Evolutionary conservation across 2,329 filamentous ascomycete species (phyloP), one percentile per base, ranked within the genome.

Genomic region (Epichloe glyceriae): DNA sequence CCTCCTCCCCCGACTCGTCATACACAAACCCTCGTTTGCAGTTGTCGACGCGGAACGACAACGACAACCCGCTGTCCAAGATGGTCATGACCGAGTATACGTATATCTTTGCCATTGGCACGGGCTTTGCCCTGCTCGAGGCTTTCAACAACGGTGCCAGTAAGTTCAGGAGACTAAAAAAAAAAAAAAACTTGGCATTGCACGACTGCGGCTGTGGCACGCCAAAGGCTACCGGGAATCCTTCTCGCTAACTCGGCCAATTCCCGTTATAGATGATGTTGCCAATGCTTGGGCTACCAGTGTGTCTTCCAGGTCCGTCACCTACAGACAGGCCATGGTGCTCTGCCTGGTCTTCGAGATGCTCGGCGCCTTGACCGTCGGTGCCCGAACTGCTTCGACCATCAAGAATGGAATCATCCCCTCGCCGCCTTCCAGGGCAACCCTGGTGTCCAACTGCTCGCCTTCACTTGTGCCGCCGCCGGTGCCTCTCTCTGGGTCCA

Each of bases 271-370:
- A 84, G 81, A 89, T 67, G 86, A 90, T 84, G 86, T 91, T 52
- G 86, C 86, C 62, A 91, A 91, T 69, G 73, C 86, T 47, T 90
- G 85, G 83, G 86, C 86, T 7, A 90, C 86, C 59, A 84, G 79
- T 42, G 57, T 90, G 53, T 89, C 86, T 19, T 89, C 86, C n/a
- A 72, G 86, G 50, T 89, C 86, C 57, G 74, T 88, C 61, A 73
- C 81, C 2, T 85, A 87, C 69, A 68, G 77, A 56, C 80, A 83
- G 67, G 83, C 80, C 53, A 83, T 83, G 79, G 57, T 82, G 38
- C 68, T 85, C 45, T 76, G 79, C 40, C 76, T 77, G 46, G 67
- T 85, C 54, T 85, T 85, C 65, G 82, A 86, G 63, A 73, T 85
- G 65, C 64, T 78, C 40, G 82, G 82, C 42, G 82, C 82, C 55